A percentile compares a stretch with the other conserved stretches of the same genome.
Conservation (phyloP, 2,329 filamentous ascomycete species). For the Teratosphaeria zuluensis region DNA sequence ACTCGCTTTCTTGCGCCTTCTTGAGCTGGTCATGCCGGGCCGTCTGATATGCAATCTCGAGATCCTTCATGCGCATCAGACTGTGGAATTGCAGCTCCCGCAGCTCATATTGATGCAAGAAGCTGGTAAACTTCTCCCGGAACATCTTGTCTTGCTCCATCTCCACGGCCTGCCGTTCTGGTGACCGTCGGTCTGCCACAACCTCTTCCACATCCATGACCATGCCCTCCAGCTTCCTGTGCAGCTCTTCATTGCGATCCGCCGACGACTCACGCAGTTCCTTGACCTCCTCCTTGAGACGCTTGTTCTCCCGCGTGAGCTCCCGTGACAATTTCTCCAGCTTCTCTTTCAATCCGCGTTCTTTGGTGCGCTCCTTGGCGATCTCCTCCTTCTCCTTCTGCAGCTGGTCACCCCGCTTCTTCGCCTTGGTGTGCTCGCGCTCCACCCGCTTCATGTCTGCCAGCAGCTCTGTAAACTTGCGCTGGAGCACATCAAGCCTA, state of each 20-base stretch:
- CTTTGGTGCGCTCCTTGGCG: constrained; percentile 80
- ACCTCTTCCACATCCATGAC: constrained; percentile 79
- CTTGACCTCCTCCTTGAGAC: constrained; percentile 87
- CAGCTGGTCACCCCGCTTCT: constrained; percentile 84
- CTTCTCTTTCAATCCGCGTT: constrained; percentile 85
- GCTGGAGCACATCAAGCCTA: constrained; percentile 82
- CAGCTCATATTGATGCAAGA: constrained; percentile 93
- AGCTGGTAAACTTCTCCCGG: constrained; percentile 78
- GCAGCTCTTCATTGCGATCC: constrained; percentile 70
- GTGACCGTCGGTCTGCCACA: constrained; percentile 44
- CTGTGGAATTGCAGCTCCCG: constrained; percentile 91
- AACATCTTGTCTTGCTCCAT: constrained; percentile 82
- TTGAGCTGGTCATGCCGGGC: constrained; percentile 83
- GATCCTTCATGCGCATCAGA: constrained; percentile 83
- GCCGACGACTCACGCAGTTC: constrained; percentile 80
- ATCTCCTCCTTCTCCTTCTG: constrained; percentile 95
- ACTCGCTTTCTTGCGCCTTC: constrained; percentile 75
- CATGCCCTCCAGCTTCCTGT: constrained; percentile 72
- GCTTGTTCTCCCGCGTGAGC: constrained; percentile 93
- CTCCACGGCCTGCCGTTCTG: constrained; percentile 70
- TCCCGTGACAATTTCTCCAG: constrained; percentile 92
- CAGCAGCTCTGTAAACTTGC: constrained; percentile 81
- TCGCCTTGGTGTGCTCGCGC: constrained; percentile 88
- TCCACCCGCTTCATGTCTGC: constrained; percentile 94
- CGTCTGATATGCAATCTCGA: constrained; percentile 87